phyloP scores from a whole-genome alignment of 257 asterid genomes.

The Scutellaria baicalensis region DNA sequence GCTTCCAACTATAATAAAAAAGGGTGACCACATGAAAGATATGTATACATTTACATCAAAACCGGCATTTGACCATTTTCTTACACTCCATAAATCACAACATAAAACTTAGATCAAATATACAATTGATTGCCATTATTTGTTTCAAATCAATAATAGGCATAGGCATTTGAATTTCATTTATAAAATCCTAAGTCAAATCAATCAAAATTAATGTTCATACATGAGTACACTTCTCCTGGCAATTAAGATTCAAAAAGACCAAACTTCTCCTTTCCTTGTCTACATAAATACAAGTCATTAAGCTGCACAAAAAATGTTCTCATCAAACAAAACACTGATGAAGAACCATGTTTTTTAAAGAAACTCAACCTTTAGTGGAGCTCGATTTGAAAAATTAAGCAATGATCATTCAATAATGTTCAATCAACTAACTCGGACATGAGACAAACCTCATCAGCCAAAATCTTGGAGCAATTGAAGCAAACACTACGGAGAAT shows the following conservation, averaged over 20 bases:
- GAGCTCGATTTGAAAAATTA: background rate
- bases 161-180: background rate
- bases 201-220: background rate
- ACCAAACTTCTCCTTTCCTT: background rate
- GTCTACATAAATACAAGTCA: background rate
- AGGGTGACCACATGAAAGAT: background rate
- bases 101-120: background rate
- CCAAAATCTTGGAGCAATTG: slow-evolving; percentile 91
- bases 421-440: background rate
- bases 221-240: background rate
- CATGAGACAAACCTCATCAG: slow-evolving; percentile 64
- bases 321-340: background rate
- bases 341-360: background rate
- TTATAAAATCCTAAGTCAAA: background rate
- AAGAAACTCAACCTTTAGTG: background rate
- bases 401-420: background rate
- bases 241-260: background rate
- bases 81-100: background rate
- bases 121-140: background rate
- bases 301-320: background rate
- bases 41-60: background rate
- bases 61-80: background rate
- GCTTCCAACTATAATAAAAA: background rate
- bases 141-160: background rate
- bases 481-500: slow-evolving; percentile 91